Evolutionary conservation across 1,284 basidiomycete genomes (phyloP).

Genomic region (Rhodotorula sp.): DNA sequence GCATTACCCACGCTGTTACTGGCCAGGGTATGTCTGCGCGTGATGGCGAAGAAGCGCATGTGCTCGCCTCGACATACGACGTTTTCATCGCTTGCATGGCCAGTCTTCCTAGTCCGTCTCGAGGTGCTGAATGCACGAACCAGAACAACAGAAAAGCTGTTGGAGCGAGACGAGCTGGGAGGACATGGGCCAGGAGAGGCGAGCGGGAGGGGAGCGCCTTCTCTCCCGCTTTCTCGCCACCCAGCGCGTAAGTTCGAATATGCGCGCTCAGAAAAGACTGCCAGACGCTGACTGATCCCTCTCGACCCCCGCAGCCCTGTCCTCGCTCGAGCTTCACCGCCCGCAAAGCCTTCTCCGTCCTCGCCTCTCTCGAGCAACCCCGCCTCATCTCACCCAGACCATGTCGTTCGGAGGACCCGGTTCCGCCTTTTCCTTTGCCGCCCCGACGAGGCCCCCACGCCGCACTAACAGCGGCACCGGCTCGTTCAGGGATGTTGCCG

Average conservation of each 20-base stretch:
- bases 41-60: neutral
- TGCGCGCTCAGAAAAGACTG: neutral
- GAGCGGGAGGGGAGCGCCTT: neutral
- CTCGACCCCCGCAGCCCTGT: neutral
- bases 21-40: too few relatives aligned
- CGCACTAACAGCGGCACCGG: conserved; percentile 14
- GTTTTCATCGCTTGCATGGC: too few relatives aligned
- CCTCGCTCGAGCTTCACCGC: neutral
- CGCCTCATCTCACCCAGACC: neutral
- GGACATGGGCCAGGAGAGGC: too few relatives aligned
- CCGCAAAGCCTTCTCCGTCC: neutral
- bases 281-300: neutral
- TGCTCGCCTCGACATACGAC: too few relatives aligned
- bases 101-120: too few relatives aligned
- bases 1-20: neutral
- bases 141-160: too few relatives aligned
- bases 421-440: conserved; percentile 37
- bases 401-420: conserved; percentile 39
- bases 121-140: too few relatives aligned
- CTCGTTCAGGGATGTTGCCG: conserved; percentile 22
- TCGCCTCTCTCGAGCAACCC: neutral
- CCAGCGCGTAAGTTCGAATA: neutral
- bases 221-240: neutral
- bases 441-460: conserved; percentile 29
- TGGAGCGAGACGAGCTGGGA: neutral